phyloP scores from a whole-genome alignment of 352 stramenopile genomes.

The Aphanomyces stellatus region DNA sequence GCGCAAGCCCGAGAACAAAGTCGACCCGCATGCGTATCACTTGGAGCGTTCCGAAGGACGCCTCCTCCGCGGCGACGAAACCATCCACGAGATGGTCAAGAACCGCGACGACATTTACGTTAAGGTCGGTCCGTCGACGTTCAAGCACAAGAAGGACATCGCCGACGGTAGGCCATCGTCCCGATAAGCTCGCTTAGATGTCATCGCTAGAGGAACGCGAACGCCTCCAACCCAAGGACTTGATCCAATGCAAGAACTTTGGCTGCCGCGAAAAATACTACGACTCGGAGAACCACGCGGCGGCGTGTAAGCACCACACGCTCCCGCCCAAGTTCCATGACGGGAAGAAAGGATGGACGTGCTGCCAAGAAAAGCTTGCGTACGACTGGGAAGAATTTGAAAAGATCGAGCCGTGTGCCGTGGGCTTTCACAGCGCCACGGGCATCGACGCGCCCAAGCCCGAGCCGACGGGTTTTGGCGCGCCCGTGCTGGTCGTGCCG shows the following conservation, averaged over 20 bases:
- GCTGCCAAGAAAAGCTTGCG: slow-evolving; percentile 84
- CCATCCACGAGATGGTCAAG: slow-evolving; percentile 67
- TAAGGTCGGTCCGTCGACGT: slow-evolving; percentile 45
- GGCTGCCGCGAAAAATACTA: slow-evolving; percentile 75
- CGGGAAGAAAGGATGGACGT: slow-evolving; percentile 87
- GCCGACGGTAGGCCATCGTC: slow-evolving; percentile 2
- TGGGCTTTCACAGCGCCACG: slow-evolving; percentile 57
- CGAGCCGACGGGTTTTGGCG: slow-evolving; percentile 61
- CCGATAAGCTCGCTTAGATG: not conserved
- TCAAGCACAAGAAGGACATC: slow-evolving; percentile 35
- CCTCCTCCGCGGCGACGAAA: slow-evolving; percentile 56
- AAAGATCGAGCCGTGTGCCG: slow-evolving; percentile 66
- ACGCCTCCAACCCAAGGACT: slow-evolving; percentile 25
- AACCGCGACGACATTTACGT: slow-evolving; percentile 85
- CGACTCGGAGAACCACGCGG: slow-evolving; percentile 64
- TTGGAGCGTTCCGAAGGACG: slow-evolving; percentile 55
- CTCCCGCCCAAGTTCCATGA: slow-evolving; percentile 84
- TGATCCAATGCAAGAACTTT: slow-evolving; percentile 82
- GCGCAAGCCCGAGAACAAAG: slow-evolving; percentile 65
- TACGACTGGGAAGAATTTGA: slow-evolving; percentile 96
- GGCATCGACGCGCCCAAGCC: slow-evolving; percentile 28
- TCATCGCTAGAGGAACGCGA: slow-evolving; percentile 19
- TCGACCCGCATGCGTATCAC: slow-evolving; percentile 46
- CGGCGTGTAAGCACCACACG: slow-evolving; percentile 67
- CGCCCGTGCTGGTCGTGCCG: slow-evolving; percentile 70